Conservation (phyloP, 2,329 filamentous ascomycete genomes). For the Alternaria brassicae region DNA sequence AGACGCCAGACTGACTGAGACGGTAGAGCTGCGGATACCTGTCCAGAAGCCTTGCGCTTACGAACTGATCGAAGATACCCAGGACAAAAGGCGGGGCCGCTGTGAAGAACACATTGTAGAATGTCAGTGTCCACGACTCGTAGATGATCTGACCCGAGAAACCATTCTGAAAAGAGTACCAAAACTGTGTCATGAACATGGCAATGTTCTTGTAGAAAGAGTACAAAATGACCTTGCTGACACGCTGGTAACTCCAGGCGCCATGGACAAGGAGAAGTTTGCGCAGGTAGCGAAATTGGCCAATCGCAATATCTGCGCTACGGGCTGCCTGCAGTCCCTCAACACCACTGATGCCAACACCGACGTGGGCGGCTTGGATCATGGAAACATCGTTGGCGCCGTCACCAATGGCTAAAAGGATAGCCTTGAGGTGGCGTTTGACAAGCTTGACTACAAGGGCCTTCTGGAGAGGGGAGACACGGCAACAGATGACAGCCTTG, state of each 20-base stretch:
- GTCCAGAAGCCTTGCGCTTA: constrained; percentile 90
- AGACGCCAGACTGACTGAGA: constrained; percentile 88
- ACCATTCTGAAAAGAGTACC: constrained; percentile 96
- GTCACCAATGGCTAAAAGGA: constrained; percentile 94
- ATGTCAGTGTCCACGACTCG: constrained; percentile 98
- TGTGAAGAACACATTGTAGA: constrained; percentile 99
- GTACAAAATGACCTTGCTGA: constrained; percentile 96
- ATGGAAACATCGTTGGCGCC: constrained; percentile 99
- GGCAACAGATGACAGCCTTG: constrained; percentile 97
- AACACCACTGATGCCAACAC: constrained; percentile 94
- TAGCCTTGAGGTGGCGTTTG: constrained; percentile 89
- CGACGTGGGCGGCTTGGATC: constrained; percentile 98
- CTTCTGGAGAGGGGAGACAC: constrained; percentile 96
- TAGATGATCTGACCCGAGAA: constrained; percentile 98
- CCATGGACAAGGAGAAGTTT: constrained; percentile 95
- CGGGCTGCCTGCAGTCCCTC: constrained; percentile 96
- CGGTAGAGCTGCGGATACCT: constrained; percentile 96
- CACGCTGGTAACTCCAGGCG: constrained; percentile 95
- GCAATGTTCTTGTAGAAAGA: constrained; percentile 99
- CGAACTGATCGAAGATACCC: constrained; percentile 97
- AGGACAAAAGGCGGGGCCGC: constrained; percentile 91
- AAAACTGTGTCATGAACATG: constrained; percentile 99
- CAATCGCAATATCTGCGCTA: constrained; percentile 94
- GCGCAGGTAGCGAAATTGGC: constrained; percentile 91
- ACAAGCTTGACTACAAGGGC: constrained; percentile 97